Conservation (phyloP, 2,329 filamentous ascomycete species). For the Aspergillus phoenicis region DNA sequence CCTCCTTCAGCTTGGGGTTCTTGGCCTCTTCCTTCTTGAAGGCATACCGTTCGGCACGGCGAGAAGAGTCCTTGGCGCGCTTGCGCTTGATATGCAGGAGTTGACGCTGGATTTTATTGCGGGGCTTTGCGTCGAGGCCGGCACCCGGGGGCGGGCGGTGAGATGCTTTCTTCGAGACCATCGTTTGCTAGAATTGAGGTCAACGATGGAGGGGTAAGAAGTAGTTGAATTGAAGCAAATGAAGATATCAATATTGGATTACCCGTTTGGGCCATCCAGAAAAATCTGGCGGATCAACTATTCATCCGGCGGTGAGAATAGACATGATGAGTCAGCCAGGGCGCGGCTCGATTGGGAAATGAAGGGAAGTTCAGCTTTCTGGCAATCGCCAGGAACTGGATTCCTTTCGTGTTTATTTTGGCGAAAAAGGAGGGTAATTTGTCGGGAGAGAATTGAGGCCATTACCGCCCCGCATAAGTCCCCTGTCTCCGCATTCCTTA, state of each 20-base stretch:
- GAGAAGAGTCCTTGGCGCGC: constrained; percentile 70
- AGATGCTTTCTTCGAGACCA: constrained; percentile 54
- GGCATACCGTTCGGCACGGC: constrained; percentile 74
- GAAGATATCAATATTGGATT: constrained; percentile 19
- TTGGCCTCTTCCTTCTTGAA: constrained; percentile 83
- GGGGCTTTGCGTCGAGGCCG: constrained; percentile 57
- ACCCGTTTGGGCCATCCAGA: background rate
- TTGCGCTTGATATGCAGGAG: constrained; percentile 79
- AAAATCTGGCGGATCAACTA: constrained; percentile 18
- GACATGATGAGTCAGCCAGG: background rate
- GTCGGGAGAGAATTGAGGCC: too few species aligned
- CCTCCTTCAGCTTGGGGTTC: constrained; percentile 73
- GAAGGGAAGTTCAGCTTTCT: too few species aligned
- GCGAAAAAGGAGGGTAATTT: too few species aligned
- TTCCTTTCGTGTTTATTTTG: too few species aligned
- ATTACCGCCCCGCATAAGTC: too few species aligned
- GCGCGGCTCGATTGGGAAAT: background rate
- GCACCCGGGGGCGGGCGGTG: constrained; percentile 49
- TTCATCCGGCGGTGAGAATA: constrained; percentile 13
- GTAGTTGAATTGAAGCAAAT: constrained; percentile 35
- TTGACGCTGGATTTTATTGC: constrained; percentile 79
- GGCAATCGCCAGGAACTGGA: too few species aligned
- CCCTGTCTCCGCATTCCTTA: too few species aligned
- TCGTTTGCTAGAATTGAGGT: constrained; percentile 28
- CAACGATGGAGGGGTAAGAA: constrained; percentile 16